Evolutionary conservation across 108 stramenopile genomes (phyloP), one percentile per base, ranked within the genome.

Genomic region (Parmales sp.): DNA sequence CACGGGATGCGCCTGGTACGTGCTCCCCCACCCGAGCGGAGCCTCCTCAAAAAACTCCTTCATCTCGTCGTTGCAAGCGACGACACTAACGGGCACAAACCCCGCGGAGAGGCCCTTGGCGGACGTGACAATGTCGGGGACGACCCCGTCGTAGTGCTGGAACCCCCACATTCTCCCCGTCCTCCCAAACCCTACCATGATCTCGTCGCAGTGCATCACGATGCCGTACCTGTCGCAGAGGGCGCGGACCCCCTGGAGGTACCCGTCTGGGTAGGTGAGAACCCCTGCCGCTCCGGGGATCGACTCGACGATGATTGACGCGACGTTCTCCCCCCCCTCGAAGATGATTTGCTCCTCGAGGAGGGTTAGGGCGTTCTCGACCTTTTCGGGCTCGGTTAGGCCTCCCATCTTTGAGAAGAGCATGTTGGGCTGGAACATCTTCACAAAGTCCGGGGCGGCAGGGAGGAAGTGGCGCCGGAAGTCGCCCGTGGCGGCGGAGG

Each of bases 331-430:
- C 7, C 79, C 77, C 51, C 82, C 82, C 74, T 87, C 86, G 50
- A 78, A 78, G 64, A 82, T 43, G 45, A 87, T 87, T 69, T 78
- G 77, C 72, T 87, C 83, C 51, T 87, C 86, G 68, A 87, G 72
- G 78, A 82, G 78, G 41, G 48, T 41, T 38, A 82, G 65, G 2
- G 82, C 75, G 11, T 77, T 60, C 63, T 87, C 54, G 2, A 77
- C 72, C 16, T 54, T 28, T 38, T 87, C 80, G 43, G 70, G 77
- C 63, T 82, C 81, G 51, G 67, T 64, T 29, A 39, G 38, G 2
- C 80, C 81, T 31, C 74, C 82, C 1, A 63, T 73, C 22, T 68
- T 64, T 79, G 82, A 86, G 54, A 80, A 81, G 66, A 81, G 71
- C 37, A 82, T 77, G 68, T 78, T 81, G 2, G 82, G 82, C 38